Base-by-base conservation (phyloP, 495 filamentous ascomycete genomes). In the Barbatosphaeria neglecta region DNA sequence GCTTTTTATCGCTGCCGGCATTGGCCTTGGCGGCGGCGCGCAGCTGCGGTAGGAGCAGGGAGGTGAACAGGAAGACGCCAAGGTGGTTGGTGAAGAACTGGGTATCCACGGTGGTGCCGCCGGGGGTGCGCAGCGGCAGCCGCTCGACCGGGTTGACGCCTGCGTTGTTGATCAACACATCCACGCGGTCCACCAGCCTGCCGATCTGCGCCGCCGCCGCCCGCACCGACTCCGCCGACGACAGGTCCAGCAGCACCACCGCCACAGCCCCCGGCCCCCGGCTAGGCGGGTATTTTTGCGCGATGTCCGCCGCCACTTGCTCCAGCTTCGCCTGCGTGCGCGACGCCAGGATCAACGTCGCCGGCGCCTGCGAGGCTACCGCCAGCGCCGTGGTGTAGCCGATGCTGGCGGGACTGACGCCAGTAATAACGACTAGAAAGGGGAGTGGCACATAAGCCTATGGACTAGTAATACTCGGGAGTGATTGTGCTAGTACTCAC, bases 61-160 rank as follows among this genome's bases (percentile, higher is more conserved):
- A 76, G 5, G 75, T 79, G 23, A 83, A 62, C 5, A 82, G 57
- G 38, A 78, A 80, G 22, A 77, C 74, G 0, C 76, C 77, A 22
- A 78, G 67, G 50, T 82, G 75, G 53, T 82, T 82, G 13, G 72
- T 73, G 23, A 72, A 66, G 1, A 74, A 68, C 56, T 82, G 80
- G 52, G 74, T 64, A 46, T 78, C 71, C 58, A 79, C 20, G 8
- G 20, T 23, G 20, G 39, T 78, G 13, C 74, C 65, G 37, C 71
- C 65, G 44, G 54, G 65, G 0, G 50, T 67, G 15, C 15, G 10
- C n/a, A 41, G 8, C 45, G 41, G 60, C 41, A 50, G 56, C 16
- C 58, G 54, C 0, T 60, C 59, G 1, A 64, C 62, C 4, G 61
- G 55, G 39, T 55, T 56, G 27, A 62, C 55, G 16, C 70, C 74